Evolutionary conservation across 2,329 filamentous ascomycete species (phyloP), one percentile per base, ranked within the genome.

Genomic region (Cryphonectria radicalis): DNA sequence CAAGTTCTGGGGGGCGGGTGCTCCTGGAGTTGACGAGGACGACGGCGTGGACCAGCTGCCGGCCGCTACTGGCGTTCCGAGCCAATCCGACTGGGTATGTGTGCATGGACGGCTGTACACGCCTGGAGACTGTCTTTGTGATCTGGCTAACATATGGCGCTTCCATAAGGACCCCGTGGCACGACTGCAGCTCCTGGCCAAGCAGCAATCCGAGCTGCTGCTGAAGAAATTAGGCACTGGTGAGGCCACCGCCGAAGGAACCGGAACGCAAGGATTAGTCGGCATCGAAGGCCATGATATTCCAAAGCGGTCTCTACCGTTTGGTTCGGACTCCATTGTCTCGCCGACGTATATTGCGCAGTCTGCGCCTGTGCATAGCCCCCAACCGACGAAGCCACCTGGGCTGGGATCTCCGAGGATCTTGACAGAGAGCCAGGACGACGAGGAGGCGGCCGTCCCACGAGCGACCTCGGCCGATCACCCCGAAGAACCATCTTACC

Each of bases 31-130:
- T 74, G 84, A 84, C 37, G 88, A 88, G 72, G 85, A 85, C 70
- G 84, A 89, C 66, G 84, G 84, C 53, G 82, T 84, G 74, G 86
- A 86, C 74, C 84, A 86, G 77, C 85, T 97, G 75, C 93, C 93
- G 73, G 84, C 85, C 74, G 94, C 95, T 66, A 89, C 93, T 79
- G 95, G 94, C 67, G 94, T 97, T 74, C 94, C 95, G 73, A 86
- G 89, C 80, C 95, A 97, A 87, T 88, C 89, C 79, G 93, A 97
- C 81, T 98, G 95, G 95, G 94, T 97, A 94, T 92, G 93, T 93
- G 86, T 86, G 82, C 86, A 88, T 78, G 86, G 86, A 74, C 80
- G 79, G 74, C 77, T 78, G 75, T 88, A 85, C 83, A 79, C 76
- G 73, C 83, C 83, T 73, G 80, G 82, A 77, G 86, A 87, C 80